Conservation (phyloP, 805 yeast genomes). For the Metschnikowia picachoensis region DNA sequence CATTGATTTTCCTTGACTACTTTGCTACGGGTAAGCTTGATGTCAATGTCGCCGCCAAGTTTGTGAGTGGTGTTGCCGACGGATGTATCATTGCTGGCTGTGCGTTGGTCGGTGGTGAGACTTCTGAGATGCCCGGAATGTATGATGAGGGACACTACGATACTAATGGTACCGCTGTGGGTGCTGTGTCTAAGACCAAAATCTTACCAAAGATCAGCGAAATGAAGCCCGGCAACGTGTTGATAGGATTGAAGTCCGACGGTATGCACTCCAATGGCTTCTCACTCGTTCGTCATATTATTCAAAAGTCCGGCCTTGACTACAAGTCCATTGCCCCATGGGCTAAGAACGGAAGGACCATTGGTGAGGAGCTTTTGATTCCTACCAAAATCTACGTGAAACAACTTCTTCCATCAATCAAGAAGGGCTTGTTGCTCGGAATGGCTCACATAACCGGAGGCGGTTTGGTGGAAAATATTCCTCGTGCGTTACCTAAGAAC, state of each 20-base stretch:
- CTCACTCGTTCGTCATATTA: conserved; percentile 88
- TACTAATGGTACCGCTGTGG: conserved; percentile 97
- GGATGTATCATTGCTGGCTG: conserved; percentile 95
- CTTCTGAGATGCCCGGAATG: conserved; percentile 99
- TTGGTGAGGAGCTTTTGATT: conserved; percentile 80
- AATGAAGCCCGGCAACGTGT: conserved; percentile 76
- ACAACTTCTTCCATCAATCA: conserved; percentile 73
- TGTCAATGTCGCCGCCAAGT: conserved; percentile 75
- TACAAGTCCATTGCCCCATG: conserved; percentile 85
- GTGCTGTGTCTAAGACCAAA: conserved; percentile 78
- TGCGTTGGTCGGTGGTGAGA: conserved; percentile 98
- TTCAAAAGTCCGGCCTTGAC: conserved; percentile 68
- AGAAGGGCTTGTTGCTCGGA: conserved; percentile 69
- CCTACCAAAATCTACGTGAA: conserved; percentile 96
- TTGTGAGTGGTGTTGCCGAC: conserved; percentile 92
- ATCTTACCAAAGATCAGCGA: conserved; percentile 67
- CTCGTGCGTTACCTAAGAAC: conserved; percentile 83
- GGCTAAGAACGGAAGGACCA: conserved; percentile 56
- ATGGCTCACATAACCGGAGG: conserved; percentile 98
- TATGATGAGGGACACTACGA: conserved; percentile 94
- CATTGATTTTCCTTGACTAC: conserved; percentile 90
- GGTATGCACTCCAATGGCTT: conserved; percentile 98
- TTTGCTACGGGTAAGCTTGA: conserved; percentile 94
- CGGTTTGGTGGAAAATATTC: conserved; percentile 93
- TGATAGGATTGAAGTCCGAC: conserved; percentile 83